These are phyloP conservation scores for Fallopia convolvulus DNA, from an alignment of 148 eudicot species.

Conservation along the genomic window DNA sequence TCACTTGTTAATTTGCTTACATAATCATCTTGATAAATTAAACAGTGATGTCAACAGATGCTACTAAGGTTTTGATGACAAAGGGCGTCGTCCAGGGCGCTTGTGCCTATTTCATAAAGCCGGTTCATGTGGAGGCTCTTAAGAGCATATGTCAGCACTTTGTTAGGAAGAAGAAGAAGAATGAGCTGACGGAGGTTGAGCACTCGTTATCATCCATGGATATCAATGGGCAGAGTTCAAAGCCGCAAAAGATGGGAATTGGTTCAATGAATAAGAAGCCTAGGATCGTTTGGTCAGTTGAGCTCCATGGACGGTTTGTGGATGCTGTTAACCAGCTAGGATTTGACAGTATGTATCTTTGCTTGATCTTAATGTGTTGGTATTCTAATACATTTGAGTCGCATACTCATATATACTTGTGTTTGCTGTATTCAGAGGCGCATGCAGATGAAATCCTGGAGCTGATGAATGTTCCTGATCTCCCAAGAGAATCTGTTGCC, in stretches of 20 bases:
- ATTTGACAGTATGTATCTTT: slow-evolving; percentile 66
- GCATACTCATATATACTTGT: too few relatives aligned
- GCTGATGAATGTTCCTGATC: slow-evolving; percentile 92
- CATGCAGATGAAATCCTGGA: slow-evolving; percentile 94
- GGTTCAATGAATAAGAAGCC: slow-evolving; percentile 63
- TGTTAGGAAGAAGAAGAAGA: slow-evolving; percentile 60
- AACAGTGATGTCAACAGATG: slow-evolving; percentile 85
- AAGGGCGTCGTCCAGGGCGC: slow-evolving; percentile 94
- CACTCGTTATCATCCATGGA: slow-evolving; percentile 48
- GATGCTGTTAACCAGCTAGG: slow-evolving; percentile 90
- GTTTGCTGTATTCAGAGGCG: slow-evolving; percentile 51
- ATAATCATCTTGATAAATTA: not conserved
- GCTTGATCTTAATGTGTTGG: too few relatives aligned
- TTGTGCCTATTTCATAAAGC: slow-evolving; percentile 82
- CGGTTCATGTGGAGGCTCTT: slow-evolving; percentile 74
- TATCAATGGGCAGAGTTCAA: slow-evolving; percentile 68
- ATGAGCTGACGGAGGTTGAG: slow-evolving; percentile 32
- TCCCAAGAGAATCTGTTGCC: slow-evolving; percentile 94
- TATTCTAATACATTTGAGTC: too few relatives aligned
- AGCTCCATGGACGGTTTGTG: slow-evolving; percentile 92
- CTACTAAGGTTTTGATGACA: slow-evolving; percentile 68
- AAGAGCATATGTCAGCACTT: slow-evolving; percentile 91
- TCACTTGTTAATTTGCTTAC: not conserved
- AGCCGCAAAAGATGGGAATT: slow-evolving; percentile 70
- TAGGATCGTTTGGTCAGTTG: slow-evolving; percentile 93